phyloP scores from a whole-genome alignment of 1,139 yeast species.

The Groenewaldozyma auringiensis region DNA sequence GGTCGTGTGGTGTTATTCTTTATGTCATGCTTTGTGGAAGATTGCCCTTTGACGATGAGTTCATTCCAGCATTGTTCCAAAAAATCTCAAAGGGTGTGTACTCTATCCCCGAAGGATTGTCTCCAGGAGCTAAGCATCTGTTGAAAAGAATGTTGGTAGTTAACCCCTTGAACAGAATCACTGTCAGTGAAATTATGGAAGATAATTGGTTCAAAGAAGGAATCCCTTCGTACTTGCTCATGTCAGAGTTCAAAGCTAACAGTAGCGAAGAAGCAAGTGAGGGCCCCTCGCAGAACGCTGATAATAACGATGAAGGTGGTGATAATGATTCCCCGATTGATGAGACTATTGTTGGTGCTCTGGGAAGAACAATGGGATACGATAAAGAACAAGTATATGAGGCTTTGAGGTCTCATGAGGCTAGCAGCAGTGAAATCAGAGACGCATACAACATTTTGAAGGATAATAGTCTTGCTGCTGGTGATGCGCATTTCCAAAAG shows the following conservation, averaged over 20 bases:
- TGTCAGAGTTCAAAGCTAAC: slow-evolving; percentile 38
- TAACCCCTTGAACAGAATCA: slow-evolving; percentile 90
- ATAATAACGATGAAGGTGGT: slow-evolving; percentile 30
- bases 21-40: slow-evolving; percentile 97
- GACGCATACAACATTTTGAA: slow-evolving; percentile 87
- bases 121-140: slow-evolving; percentile 79
- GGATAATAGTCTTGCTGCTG: slow-evolving; percentile 48
- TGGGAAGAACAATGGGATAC: slow-evolving; percentile 87
- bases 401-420: slow-evolving; percentile 45
- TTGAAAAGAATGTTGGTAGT: slow-evolving; percentile 93
- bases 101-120: slow-evolving; percentile 81
- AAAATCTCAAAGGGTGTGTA: slow-evolving; percentile 94
- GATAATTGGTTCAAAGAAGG: slow-evolving; percentile 92
- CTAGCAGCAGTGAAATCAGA: slow-evolving; percentile 64
- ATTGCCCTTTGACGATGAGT: slow-evolving; percentile 95
- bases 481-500: slow-evolving; percentile 20
- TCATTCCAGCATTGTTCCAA: slow-evolving; percentile 91
- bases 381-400: slow-evolving; percentile 79
- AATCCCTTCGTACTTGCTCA: slow-evolving; percentile 73
- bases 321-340: slow-evolving; percentile 41
- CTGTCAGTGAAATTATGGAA: slow-evolving; percentile 88
- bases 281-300: slow-evolving; percentile 16
- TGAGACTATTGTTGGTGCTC: slow-evolving; percentile 70
- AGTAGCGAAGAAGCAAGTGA: background rate
- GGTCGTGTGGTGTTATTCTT: slow-evolving; percentile 75